phyloP scores from a whole-genome alignment of 257 asterid species.

The Petunia axillaris region DNA sequence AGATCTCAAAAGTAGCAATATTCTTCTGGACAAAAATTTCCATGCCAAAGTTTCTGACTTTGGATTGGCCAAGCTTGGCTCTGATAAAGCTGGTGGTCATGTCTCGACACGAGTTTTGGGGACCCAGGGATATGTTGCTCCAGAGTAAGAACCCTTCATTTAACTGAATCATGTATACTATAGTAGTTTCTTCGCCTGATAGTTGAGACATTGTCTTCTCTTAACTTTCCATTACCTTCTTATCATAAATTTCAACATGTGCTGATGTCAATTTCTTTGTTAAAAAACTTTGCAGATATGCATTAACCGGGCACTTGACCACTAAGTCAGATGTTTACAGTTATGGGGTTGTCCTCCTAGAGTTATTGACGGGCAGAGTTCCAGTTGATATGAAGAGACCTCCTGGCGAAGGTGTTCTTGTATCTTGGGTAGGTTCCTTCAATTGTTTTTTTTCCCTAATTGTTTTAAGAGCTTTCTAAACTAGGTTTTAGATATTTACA shows the following conservation, averaged over 20 bases:
- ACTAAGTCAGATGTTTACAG: constrained; percentile 94
- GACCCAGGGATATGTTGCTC: constrained; percentile 97
- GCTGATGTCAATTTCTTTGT: not conserved
- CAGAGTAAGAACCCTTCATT: constrained; percentile 57
- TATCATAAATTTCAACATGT: not conserved
- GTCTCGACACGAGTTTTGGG: constrained; percentile 94
- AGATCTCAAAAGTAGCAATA: constrained; percentile 94
- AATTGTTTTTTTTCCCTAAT: not conserved
- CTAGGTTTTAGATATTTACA: not conserved
- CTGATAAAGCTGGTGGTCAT: constrained; percentile 91
- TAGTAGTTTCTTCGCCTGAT: not conserved
- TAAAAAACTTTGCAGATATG: constrained; percentile 55
- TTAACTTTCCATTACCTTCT: not conserved
- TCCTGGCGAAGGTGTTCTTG: constrained; percentile 83
- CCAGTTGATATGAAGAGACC: constrained; percentile 96
- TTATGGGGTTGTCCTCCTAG: constrained; percentile 90
- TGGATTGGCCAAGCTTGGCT: constrained; percentile 85
- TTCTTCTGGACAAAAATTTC: constrained; percentile 73
- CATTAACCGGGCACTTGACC: constrained; percentile 88
- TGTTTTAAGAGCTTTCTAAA: not conserved
- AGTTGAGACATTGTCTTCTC: not conserved
- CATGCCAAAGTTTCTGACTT: constrained; percentile 94
- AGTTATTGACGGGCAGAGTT: constrained; percentile 86
- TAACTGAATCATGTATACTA: not conserved
- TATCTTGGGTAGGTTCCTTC: constrained; percentile 73